phyloP scores from a whole-genome alignment of 148 eudicot species.

The Rhododendron mucronatum region DNA sequence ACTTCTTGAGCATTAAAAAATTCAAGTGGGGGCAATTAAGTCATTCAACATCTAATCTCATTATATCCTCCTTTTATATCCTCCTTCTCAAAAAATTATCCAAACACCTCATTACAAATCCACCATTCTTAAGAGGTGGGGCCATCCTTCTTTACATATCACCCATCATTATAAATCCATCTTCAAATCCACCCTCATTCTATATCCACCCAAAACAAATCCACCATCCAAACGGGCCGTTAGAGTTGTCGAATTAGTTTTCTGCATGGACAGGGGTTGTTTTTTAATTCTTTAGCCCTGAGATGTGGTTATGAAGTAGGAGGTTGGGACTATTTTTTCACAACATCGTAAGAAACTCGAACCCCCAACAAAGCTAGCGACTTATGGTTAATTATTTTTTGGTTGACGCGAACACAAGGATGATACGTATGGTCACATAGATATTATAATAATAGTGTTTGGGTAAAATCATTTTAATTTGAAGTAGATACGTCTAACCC shows the following conservation, averaged over 20 bases:
- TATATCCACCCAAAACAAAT: no score
- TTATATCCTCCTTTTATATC: no score
- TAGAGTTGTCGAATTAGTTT: background rate
- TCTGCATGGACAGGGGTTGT: background rate
- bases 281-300: background rate
- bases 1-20: no score
- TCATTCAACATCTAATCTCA: no score
- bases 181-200: no score
- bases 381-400: background rate
- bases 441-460: background rate
- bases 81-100: no score
- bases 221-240: no score
- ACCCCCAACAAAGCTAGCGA: background rate
- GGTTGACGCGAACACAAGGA: background rate
- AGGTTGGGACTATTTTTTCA: background rate
- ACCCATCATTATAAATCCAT: no score
- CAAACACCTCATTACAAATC: no score
- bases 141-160: no score
- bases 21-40: no score
- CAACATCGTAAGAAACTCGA: background rate
- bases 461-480: background rate
- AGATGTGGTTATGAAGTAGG: background rate
- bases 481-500: background rate
- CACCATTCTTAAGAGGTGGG: no score
- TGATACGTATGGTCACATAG: background rate